Base-by-base conservation (phyloP, 2,329 filamentous ascomycete species). In the Bipolaris oryzae region DNA sequence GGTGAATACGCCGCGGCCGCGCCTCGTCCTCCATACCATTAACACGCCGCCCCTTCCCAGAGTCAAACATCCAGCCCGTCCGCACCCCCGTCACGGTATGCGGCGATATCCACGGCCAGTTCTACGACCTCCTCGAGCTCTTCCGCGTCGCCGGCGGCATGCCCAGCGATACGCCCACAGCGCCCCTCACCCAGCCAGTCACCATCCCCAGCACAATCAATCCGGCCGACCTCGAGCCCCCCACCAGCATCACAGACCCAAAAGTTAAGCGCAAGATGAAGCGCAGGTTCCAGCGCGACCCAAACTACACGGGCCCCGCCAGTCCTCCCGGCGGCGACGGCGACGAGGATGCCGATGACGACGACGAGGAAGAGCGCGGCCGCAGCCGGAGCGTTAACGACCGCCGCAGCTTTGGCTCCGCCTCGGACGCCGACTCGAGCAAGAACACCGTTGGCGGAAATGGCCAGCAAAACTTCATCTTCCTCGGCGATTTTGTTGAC, bases 41-140 rank as follows among this genome's bases (percentile, higher is more conserved):
- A 53, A 57, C 34, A 5, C 21, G 13, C 3, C 28, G 28, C 10
- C 28, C 11, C 7, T 23, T 7, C 10, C 39, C 67, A 96, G 95
- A 99, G 80, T 97, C 93, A 64, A 99, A 99, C 76, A 98, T 99
- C 57, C 95, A 98, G 76, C 95, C 95, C n/a, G 94, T 99, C 18
- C 87, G 90, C 51, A 96, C 95, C 0, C 95, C 95, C 6, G 95
- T 99, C 61, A 99, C 95, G 5, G 90, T 99, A 62, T 98, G 95
- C 73, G 95, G 95, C 74, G 95, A 99, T 75, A 98, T 99, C 61
- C 95, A 99, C 78, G 95, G 95, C 69, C 95, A 99, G 79, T 98
- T 98, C 77, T 98, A 99, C 79, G 95, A 99, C 77, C 84, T 99
- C 9, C 87, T 98, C 60, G 95, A 99, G 81, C 87, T 99, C 47